Conservation (phyloP, 768 basidiomycete genomes). For the Antrodiella citrinella region DNA sequence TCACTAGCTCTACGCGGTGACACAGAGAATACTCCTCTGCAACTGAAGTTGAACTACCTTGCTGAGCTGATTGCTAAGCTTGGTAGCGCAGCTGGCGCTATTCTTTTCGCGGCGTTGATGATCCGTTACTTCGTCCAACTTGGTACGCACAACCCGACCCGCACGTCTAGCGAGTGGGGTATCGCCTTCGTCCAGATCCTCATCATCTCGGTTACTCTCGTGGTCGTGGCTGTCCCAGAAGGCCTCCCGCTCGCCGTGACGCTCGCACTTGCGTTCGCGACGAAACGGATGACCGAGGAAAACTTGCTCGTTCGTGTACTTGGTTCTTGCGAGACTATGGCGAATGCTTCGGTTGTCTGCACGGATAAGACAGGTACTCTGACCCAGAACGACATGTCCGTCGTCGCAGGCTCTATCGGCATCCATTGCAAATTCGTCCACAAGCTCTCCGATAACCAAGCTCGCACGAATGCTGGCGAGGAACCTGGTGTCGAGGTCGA, state of each 20-base stretch:
- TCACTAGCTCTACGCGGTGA: constrained; percentile 74
- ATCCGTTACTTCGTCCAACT: constrained; percentile 94
- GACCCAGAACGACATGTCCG: constrained; percentile 91
- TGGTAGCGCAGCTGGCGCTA: constrained; percentile 72
- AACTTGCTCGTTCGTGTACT: constrained; percentile 93
- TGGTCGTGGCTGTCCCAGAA: constrained; percentile 86
- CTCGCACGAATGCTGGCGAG: constrained; percentile 65
- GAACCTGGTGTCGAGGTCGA: constrained; percentile 22
- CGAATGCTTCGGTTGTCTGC: constrained; percentile 91
- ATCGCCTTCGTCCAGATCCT: constrained; percentile 88
- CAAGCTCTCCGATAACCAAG: constrained; percentile 59
- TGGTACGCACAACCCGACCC: constrained; percentile 45
- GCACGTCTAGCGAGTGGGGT: constrained; percentile 76
- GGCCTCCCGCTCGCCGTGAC: constrained; percentile 94
- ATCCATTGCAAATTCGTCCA: constrained; percentile 92
- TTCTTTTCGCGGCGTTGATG: constrained; percentile 79
- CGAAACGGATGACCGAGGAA: constrained; percentile 95
- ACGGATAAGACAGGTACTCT: constrained; percentile 97
- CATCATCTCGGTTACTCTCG: constrained; percentile 90
- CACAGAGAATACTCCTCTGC: constrained; percentile 84
- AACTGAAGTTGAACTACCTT: constrained; percentile 87
- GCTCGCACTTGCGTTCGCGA: constrained; percentile 93
- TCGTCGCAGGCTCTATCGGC: constrained; percentile 93
- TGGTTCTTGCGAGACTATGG: constrained; percentile 98
- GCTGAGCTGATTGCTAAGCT: constrained; percentile 94